A percentile compares a stretch with the other conserved stretches of the same genome.
These are phyloP conservation scores for Phoma sp. DNA, from an alignment of 2,329 filamentous ascomycete species.

Conservation along the genomic window DNA sequence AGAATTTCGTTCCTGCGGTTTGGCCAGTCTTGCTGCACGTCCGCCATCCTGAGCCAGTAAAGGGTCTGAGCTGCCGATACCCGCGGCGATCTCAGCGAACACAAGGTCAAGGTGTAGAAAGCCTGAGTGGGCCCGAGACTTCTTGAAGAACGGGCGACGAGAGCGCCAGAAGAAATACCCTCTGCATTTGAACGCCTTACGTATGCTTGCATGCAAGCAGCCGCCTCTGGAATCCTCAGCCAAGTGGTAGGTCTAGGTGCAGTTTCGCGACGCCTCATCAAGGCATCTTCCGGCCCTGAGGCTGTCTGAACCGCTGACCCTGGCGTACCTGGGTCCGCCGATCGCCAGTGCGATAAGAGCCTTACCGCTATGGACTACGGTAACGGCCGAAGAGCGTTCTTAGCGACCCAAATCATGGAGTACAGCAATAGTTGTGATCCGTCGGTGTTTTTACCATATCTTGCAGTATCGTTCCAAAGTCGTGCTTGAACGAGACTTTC, in stretches of 20 bases:
- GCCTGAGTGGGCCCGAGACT: not conserved
- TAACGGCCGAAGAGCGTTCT: not conserved
- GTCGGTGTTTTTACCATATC: too few relatives aligned
- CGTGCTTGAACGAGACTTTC: too few relatives aligned
- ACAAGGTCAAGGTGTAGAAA: constrained; percentile 6
- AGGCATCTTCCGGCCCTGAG: not conserved
- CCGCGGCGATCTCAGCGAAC: constrained; percentile 9
- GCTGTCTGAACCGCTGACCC: constrained; percentile 1
- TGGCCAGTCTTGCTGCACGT: constrained; percentile 22
- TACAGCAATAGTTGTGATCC: too few relatives aligned
- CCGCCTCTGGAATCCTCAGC: not conserved
- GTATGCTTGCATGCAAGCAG: not conserved
- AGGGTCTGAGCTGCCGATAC: not conserved
- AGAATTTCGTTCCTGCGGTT: constrained; percentile 27
- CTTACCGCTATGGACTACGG: not conserved
- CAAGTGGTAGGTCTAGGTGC: constrained; percentile 7
- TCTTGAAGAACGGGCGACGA: constrained; percentile 2
- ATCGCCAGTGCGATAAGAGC: not conserved
- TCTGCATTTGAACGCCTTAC: constrained; percentile 2
- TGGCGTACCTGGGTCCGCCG: not conserved
- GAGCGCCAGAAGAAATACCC: constrained; percentile 4
- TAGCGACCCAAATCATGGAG: too few relatives aligned
- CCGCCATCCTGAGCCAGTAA: constrained; percentile 15
- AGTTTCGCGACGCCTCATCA: not conserved
- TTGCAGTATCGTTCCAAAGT: too few relatives aligned